Percentiles rank a stretch among this genome's conserved stretches.
Evolutionary conservation across 2,329 filamentous ascomycete genomes (phyloP).

Genomic region (Colletotrichum sp.): DNA sequence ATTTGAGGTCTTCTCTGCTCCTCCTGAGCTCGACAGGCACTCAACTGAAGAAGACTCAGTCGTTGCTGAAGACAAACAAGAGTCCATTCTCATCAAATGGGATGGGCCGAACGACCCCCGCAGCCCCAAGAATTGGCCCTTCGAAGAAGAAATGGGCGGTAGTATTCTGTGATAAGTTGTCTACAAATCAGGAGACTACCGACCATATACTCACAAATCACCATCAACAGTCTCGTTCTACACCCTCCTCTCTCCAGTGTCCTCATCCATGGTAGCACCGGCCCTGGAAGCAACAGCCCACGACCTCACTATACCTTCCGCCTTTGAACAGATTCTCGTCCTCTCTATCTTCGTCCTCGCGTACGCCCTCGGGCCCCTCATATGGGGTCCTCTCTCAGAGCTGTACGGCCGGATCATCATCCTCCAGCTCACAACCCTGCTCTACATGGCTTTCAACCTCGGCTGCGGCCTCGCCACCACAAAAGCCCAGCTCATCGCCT

Average conservation of each 20-base stretch:
- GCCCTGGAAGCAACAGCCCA: neutral
- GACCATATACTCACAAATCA: neutral
- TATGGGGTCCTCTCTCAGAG: conserved; percentile 55
- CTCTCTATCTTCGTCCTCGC: conserved; percentile 44
- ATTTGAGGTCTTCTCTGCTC: neutral
- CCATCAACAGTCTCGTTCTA: neutral
- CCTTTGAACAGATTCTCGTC: neutral
- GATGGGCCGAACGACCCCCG: neutral
- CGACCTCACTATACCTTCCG: neutral
- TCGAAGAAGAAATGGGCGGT: neutral
- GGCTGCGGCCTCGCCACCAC: conserved; percentile 58
- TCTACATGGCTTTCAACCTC: conserved; percentile 65
- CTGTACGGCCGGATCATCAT: conserved; percentile 46
- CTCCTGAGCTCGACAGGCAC: neutral
- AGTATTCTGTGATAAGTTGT: neutral
- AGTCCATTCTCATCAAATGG: neutral
- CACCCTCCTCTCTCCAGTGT: neutral
- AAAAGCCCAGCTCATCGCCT: conserved; percentile 46
- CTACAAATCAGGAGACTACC: neutral
- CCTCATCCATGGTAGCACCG: neutral
- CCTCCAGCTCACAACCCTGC: conserved; percentile 43
- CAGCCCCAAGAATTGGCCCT: neutral
- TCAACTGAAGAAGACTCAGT: neutral
- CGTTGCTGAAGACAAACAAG: neutral
- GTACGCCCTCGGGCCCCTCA: conserved; percentile 51